A percentile compares a stretch with the other conserved stretches of the same genome.
Conservation (phyloP, 73 alveolate genomes). For the Symbiodinium natans region DNA sequence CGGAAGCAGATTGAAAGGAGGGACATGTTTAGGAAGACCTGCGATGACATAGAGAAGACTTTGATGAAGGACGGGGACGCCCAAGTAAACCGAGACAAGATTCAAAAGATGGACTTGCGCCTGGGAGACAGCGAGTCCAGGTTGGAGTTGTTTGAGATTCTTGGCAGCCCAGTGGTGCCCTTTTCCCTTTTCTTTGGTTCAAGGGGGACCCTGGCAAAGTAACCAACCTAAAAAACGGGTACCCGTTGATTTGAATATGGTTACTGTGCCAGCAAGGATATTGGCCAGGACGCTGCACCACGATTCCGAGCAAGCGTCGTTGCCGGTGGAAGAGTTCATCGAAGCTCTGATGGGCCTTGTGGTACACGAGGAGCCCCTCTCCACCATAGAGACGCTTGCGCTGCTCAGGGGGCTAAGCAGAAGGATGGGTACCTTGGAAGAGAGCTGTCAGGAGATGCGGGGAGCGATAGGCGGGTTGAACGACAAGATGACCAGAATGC, state of each 20-base stretch:
- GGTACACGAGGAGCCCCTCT: not conserved
- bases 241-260: too few relatives aligned
- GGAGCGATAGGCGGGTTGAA: too few relatives aligned
- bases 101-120: not conserved
- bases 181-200: too few relatives aligned
- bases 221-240: too few relatives aligned
- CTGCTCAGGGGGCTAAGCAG: not conserved
- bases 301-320: not conserved
- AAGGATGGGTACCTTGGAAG: too few relatives aligned
- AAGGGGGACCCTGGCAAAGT: too few relatives aligned
- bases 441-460: too few relatives aligned
- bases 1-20: not conserved
- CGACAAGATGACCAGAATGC: too few relatives aligned
- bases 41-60: not conserved
- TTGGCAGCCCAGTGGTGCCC: too few relatives aligned
- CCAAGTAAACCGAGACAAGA: not conserved
- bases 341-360: not conserved
- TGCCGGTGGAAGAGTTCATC: slow-evolving; percentile 15
- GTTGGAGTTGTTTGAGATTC: not conserved
- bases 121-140: not conserved
- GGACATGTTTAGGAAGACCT: not conserved
- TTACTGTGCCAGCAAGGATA: too few relatives aligned
- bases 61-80: not conserved
- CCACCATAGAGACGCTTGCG: not conserved
- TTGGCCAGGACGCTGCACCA: not conserved